Evolutionary conservation across 2,329 filamentous ascomycete genomes (phyloP).

Genomic region (Annulohypoxylon truncatum): DNA sequence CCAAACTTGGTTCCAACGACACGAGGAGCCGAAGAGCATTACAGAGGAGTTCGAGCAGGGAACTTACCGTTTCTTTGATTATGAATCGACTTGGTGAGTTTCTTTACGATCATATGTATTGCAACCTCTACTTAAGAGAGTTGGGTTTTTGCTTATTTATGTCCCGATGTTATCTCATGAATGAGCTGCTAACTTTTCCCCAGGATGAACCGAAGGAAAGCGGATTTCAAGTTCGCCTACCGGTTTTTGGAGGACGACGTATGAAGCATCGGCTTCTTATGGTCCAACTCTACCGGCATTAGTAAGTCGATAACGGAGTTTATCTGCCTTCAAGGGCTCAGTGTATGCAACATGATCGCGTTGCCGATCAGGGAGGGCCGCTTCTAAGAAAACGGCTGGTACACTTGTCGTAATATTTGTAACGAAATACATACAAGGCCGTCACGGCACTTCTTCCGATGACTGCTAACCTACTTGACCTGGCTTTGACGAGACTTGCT

Average conservation of each 20-base stretch:
- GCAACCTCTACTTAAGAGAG: not conserved
- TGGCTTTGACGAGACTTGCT: not conserved
- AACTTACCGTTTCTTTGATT: conserved; percentile 99
- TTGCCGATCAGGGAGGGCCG: conserved; percentile 12
- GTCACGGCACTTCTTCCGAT: conserved; percentile 2
- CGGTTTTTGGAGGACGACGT: conserved; percentile 97
- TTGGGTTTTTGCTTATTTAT: not conserved
- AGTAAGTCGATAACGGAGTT: not conserved
- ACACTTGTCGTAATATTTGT: conserved; percentile 36
- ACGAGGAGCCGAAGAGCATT: conserved; percentile 98
- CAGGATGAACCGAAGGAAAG: conserved; percentile 99
- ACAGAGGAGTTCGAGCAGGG: conserved; percentile 99
- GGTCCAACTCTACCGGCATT: not conserved
- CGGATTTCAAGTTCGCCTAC: conserved; percentile 98
- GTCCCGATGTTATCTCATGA: not conserved
- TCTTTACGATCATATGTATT: conserved; percentile 8
- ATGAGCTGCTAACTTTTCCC: conserved; percentile 33
- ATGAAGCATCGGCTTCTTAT: conserved; percentile 48
- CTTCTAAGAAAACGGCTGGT: conserved; percentile 3
- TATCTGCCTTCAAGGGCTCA: conserved; percentile 15
- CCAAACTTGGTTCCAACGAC: conserved; percentile 98
- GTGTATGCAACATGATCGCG: conserved; percentile 17
- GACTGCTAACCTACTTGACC: not conserved
- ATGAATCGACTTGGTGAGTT: conserved; percentile 96
- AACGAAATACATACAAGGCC: conserved; percentile 37